phyloP scores from a whole-genome alignment of 73 alveolate genomes.

The Uronychia binucleata region DNA sequence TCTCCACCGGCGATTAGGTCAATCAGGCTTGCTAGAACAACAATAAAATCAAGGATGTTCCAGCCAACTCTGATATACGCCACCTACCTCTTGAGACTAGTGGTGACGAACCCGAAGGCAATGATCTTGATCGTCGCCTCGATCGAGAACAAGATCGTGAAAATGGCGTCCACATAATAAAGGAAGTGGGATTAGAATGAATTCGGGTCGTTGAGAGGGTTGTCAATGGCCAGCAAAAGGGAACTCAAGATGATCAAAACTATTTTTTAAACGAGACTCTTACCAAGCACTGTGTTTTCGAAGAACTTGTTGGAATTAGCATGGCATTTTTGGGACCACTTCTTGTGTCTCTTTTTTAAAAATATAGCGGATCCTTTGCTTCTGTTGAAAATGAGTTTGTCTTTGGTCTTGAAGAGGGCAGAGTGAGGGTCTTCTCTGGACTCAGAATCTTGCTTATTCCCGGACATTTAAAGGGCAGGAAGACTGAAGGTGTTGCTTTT shows the following conservation, averaged over 20 bases:
- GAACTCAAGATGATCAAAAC: constrained; percentile 23
- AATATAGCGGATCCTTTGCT: too few species aligned
- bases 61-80: constrained; percentile 13
- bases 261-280: too few species aligned
- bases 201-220: constrained; percentile 29
- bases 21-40: constrained; percentile 3
- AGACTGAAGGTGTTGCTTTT: constrained; percentile 76
- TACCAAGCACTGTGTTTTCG: too few species aligned
- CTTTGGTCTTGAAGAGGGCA: too few species aligned
- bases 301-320: too few species aligned
- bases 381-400: too few species aligned
- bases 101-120: constrained; percentile 23
- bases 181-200: not conserved
- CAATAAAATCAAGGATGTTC: constrained; percentile 24
- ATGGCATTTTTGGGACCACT: too few species aligned
- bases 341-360: too few species aligned
- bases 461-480: not conserved
- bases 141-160: constrained; percentile 6
- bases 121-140: constrained; percentile 15
- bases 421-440: too few species aligned
- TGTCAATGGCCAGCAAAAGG: constrained; percentile 34
- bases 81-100: constrained; percentile 5
- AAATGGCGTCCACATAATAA: not conserved
- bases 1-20: not conserved
- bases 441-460: too few species aligned